Evolutionary conservation across 2,329 filamentous ascomycete genomes (phyloP).

Genomic region (Aspergillus sp.): DNA sequence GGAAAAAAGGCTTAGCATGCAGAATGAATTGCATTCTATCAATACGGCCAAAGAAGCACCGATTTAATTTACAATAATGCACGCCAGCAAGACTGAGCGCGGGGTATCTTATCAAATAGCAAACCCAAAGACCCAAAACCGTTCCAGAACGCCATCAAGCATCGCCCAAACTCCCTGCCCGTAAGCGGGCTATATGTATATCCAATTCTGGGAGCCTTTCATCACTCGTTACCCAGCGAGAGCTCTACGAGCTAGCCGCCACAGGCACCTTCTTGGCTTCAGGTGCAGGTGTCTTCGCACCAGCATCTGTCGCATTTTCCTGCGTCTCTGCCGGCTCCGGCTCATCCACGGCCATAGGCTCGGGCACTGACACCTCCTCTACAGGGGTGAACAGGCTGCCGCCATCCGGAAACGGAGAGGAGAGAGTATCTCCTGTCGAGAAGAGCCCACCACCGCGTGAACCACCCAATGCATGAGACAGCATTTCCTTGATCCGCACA

Average conservation of each 20-base stretch:
- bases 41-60: background rate
- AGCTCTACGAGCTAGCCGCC: slow-evolving; percentile 14
- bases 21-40: background rate
- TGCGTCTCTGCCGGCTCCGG: slow-evolving; percentile 13
- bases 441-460: slow-evolving; percentile 50
- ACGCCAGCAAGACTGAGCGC: slow-evolving; percentile 2
- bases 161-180: background rate
- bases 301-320: slow-evolving; percentile 26
- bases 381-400: slow-evolving; percentile 37
- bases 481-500: slow-evolving; percentile 65
- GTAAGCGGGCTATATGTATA: too few species aligned
- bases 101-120: slow-evolving; percentile 36
- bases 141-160: slow-evolving; percentile 10
- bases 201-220: background rate
- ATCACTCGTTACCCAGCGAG: background rate
- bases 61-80: background rate
- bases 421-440: slow-evolving; percentile 35
- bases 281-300: slow-evolving; percentile 25
- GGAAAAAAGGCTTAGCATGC: background rate
- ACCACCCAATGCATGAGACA: slow-evolving; percentile 60
- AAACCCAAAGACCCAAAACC: slow-evolving; percentile 14
- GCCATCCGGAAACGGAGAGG: slow-evolving; percentile 30
- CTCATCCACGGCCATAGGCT: slow-evolving; percentile 19
- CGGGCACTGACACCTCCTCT: slow-evolving; percentile 26
- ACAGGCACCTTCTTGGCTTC: slow-evolving; percentile 27